Evolutionary conservation across 2,329 filamentous ascomycete genomes (phyloP), one percentile per base, ranked within the genome.

Genomic region (Talaromyces sp.): DNA sequence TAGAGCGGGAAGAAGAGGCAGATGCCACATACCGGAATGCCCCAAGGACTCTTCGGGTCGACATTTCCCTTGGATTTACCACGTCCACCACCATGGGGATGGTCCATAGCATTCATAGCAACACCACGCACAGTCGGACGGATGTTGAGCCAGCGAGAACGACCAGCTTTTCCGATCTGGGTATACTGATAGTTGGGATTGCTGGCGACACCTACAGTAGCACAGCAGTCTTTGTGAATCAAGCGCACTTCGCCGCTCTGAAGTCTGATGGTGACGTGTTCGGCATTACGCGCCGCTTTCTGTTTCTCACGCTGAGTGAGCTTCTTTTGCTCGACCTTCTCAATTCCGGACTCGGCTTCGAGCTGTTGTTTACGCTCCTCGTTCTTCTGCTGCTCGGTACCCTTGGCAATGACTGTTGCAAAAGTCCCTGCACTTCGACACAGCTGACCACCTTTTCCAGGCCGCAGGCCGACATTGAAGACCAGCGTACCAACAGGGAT

Each of bases 21-120:
- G 26, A 5, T 21, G 46, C 19, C 12, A 85, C 91, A 80, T 88
- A 95, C 92, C 72, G 91, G 93, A 73, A 87, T 88, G 74, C 95
- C 94, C 94, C 95, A 99, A 61, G 94, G 94, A 79, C 91, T 96
- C 69, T 94, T 91, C 35, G 95, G 94, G 73, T 96, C 84, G 63
- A 92, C 87, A 74, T 97, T 96, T 86, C 94, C 92, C 90, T 99
- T 99, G 61, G 92, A 97, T 81, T 99, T 99, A 81, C 94, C 94
- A 83, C 95, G 87, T 78, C 94, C 94, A 89, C 94, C 94, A 85
- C 94, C 94, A 76, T 99, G 94, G 71, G 94, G 94, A 83, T 99
- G 94, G 72, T 99, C 94, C 69, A 87, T 90, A 86, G 93, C 92
- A 81, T 99, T 99, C 95, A 99, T 99, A 64, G 95, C 94, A 69